A percentile compares a stretch with the other conserved stretches of the same genome.
phyloP scores from a whole-genome alignment of 345 rosid species.

The Pseudoturritis turrita region DNA sequence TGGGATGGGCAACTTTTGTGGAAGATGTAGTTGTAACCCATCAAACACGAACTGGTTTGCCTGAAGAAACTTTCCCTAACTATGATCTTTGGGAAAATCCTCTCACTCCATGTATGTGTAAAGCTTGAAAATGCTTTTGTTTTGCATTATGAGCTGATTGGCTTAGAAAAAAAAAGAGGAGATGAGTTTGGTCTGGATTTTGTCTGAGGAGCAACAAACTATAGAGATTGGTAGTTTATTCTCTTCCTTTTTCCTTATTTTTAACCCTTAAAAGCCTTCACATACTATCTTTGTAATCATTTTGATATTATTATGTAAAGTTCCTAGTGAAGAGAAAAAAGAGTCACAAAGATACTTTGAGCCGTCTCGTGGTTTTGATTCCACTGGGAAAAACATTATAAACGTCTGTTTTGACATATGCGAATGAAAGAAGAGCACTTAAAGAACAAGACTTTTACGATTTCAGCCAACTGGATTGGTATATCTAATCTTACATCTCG shows the following conservation, averaged over 20 bases:
- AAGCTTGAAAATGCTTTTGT: slow-evolving; percentile 56
- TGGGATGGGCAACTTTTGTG: slow-evolving; percentile 98
- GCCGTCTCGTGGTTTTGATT: neutral
- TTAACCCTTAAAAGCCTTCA: neutral
- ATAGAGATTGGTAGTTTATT: slow-evolving; percentile 24
- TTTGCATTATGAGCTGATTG: slow-evolving; percentile 12
- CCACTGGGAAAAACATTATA: neutral
- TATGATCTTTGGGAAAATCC: slow-evolving; percentile 99
- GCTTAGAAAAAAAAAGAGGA: neutral
- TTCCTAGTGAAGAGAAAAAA: slow-evolving; percentile 11
- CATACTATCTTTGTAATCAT: slow-evolving; percentile 24
- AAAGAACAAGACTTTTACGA: too few species aligned
- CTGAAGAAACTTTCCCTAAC: slow-evolving; percentile 99
- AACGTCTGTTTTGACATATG: neutral
- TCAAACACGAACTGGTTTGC: slow-evolving; percentile 94
- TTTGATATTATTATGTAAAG: slow-evolving; percentile 32
- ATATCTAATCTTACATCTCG: too few species aligned
- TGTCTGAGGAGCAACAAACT: slow-evolving; percentile 27
- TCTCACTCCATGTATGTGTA: slow-evolving; percentile 98
- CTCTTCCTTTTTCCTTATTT: neutral
- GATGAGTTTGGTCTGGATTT: slow-evolving; percentile 27
- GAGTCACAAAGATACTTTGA: neutral
- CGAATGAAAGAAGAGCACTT: neutral
- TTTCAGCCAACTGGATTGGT: neutral
- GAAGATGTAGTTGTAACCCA: slow-evolving; percentile 94